These are phyloP conservation scores for Parathielavia hyrcaniae DNA, from an alignment of 495 filamentous ascomycete species.

Conservation along the genomic window DNA sequence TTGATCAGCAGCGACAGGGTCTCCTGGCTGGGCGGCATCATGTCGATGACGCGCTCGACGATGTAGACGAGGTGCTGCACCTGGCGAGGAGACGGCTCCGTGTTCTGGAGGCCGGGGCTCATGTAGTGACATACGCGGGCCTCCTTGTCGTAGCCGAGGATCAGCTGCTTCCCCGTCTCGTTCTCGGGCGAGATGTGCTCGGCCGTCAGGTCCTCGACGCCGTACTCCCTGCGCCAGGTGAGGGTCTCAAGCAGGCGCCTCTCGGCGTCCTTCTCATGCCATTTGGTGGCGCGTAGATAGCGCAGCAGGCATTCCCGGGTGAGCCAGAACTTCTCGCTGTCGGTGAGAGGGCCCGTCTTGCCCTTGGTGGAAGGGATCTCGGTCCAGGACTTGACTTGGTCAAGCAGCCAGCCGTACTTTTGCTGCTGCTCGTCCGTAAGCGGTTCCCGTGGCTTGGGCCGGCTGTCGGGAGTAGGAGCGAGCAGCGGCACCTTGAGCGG, in stretches of 20 bases:
- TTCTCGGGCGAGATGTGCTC: slow-evolving; percentile 88
- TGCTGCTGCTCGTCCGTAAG: slow-evolving; percentile 71
- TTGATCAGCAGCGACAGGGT: slow-evolving; percentile 79
- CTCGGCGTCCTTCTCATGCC: slow-evolving; percentile 68
- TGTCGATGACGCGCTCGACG: slow-evolving; percentile 81
- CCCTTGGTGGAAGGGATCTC: slow-evolving; percentile 61
- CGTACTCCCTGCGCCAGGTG: slow-evolving; percentile 84
- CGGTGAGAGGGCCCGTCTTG: slow-evolving; percentile 59
- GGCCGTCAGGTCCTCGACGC: slow-evolving; percentile 61
- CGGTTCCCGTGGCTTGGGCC: slow-evolving; percentile 45
- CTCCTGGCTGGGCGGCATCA: slow-evolving; percentile 82
- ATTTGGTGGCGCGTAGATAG: slow-evolving; percentile 90
- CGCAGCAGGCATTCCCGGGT: slow-evolving; percentile 87
- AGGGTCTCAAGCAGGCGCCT: slow-evolving; percentile 73
- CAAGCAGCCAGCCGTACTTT: slow-evolving; percentile 73
- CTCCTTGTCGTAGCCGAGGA: slow-evolving; percentile 79
- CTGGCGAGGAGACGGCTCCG: slow-evolving; percentile 78
- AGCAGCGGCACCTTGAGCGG: slow-evolving; percentile 65
- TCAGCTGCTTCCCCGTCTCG: slow-evolving; percentile 89
- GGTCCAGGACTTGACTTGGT: slow-evolving; percentile 60
- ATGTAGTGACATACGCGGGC: slow-evolving; percentile 83
- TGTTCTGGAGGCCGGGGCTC: slow-evolving; percentile 85
- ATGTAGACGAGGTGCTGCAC: slow-evolving; percentile 92
- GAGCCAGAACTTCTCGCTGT: slow-evolving; percentile 80
- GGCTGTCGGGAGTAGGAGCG: slow-evolving; percentile 50